Percentiles rank a stretch among this genome's conserved stretches.
Conservation (phyloP, 1,284 basidiomycete species). For the Rhodotorula sp. region DNA sequence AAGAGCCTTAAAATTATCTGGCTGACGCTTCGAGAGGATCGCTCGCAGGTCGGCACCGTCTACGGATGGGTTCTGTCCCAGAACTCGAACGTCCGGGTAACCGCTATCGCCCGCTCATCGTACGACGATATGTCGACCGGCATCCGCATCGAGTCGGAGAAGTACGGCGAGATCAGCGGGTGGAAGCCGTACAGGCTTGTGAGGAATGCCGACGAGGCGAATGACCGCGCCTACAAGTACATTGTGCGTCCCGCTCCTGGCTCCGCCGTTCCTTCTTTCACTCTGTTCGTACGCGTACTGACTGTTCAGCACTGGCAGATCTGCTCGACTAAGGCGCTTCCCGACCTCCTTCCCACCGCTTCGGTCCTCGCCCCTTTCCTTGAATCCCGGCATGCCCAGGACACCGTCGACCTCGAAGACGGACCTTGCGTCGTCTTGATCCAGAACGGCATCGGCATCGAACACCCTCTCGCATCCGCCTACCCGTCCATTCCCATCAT, state of each 20-base stretch:
- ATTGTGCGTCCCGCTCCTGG: constrained; percentile 1
- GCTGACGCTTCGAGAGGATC: too few species aligned
- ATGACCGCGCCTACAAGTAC: constrained; percentile 35
- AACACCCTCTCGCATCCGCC: constrained; percentile 48
- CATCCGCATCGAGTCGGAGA: constrained; percentile 28
- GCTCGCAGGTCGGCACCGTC: constrained; percentile 28
- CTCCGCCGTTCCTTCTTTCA: not conserved
- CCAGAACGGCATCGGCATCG: constrained; percentile 52
- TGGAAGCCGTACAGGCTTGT: constrained; percentile 41
- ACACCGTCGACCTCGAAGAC: constrained; percentile 22
- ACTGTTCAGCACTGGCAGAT: not conserved
- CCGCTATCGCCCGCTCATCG: constrained; percentile 30
- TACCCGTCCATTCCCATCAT: constrained; percentile 47
- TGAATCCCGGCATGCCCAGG: constrained; percentile 15
- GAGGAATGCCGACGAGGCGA: constrained; percentile 32
- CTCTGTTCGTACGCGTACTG: too few species aligned
- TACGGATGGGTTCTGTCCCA: constrained; percentile 34
- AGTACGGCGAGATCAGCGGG: constrained; percentile 19
- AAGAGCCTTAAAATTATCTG: too few species aligned
- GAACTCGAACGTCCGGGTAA: constrained; percentile 34
- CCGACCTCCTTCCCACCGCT: constrained; percentile 36
- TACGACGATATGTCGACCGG: constrained; percentile 33
- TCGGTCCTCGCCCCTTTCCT: constrained; percentile 38
- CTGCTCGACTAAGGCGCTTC: constrained; percentile 29
- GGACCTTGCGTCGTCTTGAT: constrained; percentile 28